phyloP scores from a whole-genome alignment of 2,329 filamentous ascomycete genomes.

The Aspergillus spinulosporus region DNA sequence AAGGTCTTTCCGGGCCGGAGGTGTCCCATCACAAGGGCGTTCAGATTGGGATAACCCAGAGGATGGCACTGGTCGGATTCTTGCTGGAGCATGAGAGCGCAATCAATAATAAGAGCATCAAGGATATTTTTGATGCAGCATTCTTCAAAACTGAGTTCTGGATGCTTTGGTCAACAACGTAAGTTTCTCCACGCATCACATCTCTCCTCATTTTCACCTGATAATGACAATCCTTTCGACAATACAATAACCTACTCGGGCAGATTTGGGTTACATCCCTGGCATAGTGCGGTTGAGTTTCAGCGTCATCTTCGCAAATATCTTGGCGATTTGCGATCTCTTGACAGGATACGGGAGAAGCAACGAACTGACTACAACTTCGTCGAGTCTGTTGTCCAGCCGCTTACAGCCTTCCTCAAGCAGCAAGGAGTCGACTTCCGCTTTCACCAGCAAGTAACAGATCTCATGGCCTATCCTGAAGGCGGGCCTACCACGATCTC shows the following conservation, averaged over 20 bases:
- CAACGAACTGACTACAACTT: slow-evolving; percentile 28
- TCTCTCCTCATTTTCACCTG: background rate
- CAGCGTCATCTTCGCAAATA: slow-evolving; percentile 26
- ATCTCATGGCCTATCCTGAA: slow-evolving; percentile 23
- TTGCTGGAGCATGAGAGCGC: slow-evolving; percentile 25
- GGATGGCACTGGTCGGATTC: slow-evolving; percentile 21
- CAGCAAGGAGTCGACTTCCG: slow-evolving; percentile 30
- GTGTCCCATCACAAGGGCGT: slow-evolving; percentile 10
- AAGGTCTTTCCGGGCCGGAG: slow-evolving; percentile 5
- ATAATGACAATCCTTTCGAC: background rate
- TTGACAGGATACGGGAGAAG: slow-evolving; percentile 24
- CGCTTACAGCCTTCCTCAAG: slow-evolving; percentile 27
- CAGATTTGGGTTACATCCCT: slow-evolving; percentile 27
- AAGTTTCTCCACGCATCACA: background rate
- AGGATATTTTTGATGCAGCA: slow-evolving; percentile 26
- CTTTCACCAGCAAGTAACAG: slow-evolving; percentile 25
- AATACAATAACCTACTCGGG: slow-evolving; percentile 24
- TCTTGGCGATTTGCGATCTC: slow-evolving; percentile 24
- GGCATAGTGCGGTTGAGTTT: slow-evolving; percentile 28
- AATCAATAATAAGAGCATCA: slow-evolving; percentile 31
- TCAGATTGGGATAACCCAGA: slow-evolving; percentile 20
- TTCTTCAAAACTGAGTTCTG: slow-evolving; percentile 28
- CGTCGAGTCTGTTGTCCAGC: slow-evolving; percentile 28
- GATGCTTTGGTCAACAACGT: slow-evolving; percentile 28
- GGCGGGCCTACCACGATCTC: slow-evolving; percentile 32